These are phyloP conservation scores for Pleurotus tuoliensis DNA, from an alignment of 768 basidiomycete genomes.

Conservation along the genomic window DNA sequence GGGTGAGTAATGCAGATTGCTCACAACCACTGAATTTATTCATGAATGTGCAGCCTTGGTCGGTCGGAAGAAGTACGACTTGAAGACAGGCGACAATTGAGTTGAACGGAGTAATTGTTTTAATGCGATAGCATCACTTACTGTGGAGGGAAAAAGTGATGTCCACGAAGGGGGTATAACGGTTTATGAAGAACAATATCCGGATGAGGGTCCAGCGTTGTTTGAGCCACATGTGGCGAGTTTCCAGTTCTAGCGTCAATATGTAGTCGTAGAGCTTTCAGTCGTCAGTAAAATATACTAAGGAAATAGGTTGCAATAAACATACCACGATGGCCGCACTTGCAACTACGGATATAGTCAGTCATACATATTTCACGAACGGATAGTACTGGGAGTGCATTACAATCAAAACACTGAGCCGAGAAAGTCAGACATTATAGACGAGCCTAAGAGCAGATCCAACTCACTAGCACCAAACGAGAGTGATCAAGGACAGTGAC, in stretches of 20 bases:
- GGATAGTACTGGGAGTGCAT: no score
- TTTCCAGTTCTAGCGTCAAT: not conserved
- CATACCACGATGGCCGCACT: no score
- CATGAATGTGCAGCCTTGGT: not conserved
- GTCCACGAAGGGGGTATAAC: not conserved
- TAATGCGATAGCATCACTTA: not conserved
- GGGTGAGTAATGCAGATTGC: not conserved
- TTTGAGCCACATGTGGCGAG: not conserved
- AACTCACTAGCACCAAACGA: no score
- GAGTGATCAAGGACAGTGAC: no score
- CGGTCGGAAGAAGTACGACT: not conserved
- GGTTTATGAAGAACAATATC: not conserved
- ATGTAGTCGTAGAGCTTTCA: not conserved
- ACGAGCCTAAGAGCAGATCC: no score
- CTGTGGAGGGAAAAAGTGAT: conserved; percentile 1
- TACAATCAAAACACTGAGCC: no score
- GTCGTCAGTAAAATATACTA: no score
- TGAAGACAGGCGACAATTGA: not conserved
- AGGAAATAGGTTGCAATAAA: no score
- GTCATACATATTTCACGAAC: no score
- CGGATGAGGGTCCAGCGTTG: not conserved
- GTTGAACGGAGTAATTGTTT: no score
- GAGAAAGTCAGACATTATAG: no score
- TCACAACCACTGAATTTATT: conserved; percentile 4
- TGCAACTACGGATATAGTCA: no score